These are phyloP conservation scores for Irpex lacteus DNA, from an alignment of 1,284 basidiomycete genomes.

Conservation along the genomic window DNA sequence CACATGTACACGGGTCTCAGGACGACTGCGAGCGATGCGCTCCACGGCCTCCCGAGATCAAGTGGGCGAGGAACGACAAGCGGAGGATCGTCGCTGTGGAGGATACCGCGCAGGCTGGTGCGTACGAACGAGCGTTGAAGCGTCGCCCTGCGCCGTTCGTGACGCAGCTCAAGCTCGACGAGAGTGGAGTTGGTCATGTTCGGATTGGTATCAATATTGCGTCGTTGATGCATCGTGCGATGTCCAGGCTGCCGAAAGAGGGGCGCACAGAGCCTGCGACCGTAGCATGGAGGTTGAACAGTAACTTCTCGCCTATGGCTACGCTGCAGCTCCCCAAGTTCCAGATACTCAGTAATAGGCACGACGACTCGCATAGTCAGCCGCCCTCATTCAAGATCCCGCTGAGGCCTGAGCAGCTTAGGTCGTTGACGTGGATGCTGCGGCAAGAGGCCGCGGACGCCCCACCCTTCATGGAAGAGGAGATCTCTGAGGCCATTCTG, in stretches of 20 bases:
- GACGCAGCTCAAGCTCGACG: conserved; percentile 79
- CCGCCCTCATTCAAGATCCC: conserved; percentile 76
- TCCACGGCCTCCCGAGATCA: conserved; percentile 70
- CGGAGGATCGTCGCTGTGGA: conserved; percentile 71
- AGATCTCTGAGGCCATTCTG: conserved; percentile 88
- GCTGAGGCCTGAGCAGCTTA: conserved; percentile 83
- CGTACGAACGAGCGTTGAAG: conserved; percentile 87
- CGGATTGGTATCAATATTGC: conserved; percentile 87
- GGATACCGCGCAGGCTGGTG: conserved; percentile 79
- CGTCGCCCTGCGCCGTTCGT: conserved; percentile 85
- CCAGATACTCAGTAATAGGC: conserved; percentile 73
- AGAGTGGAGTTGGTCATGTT: conserved; percentile 63
- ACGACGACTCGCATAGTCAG: conserved; percentile 72
- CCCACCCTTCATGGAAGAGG: conserved; percentile 85
- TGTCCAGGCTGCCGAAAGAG: conserved; percentile 71
- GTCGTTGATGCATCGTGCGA: conserved; percentile 85
- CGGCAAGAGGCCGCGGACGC: conserved; percentile 69
- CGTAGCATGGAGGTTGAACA: conserved; percentile 81
- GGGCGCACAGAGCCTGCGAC: conserved; percentile 49
- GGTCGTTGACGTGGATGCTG: conserved; percentile 94
- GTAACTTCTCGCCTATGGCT: conserved; percentile 68
- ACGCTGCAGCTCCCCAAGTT: conserved; percentile 66
- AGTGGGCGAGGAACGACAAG: conserved; percentile 65
- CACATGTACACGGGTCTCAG: conserved; percentile 39
- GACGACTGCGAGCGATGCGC: conserved; percentile 73